Conservation (phyloP, 495 filamentous ascomycete genomes). For the Penicillium nucicola region DNA sequence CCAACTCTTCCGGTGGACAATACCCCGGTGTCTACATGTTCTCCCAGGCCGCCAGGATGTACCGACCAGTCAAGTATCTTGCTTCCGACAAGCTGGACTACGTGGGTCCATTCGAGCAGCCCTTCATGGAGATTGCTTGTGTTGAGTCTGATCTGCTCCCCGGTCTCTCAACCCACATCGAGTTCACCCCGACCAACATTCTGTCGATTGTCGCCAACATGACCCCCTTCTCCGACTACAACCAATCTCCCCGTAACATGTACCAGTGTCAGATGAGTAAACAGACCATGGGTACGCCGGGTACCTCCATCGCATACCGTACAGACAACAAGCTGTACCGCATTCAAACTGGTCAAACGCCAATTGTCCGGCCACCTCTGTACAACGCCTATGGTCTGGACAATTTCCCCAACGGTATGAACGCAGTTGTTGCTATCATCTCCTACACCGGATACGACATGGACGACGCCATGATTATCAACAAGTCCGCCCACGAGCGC, state of each 20-base stretch:
- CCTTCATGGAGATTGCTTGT: conserved; percentile 96
- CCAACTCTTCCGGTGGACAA: conserved; percentile 80
- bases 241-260: conserved; percentile 98
- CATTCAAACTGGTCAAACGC: conserved; percentile 93
- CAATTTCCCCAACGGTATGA: conserved; percentile 98
- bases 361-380: conserved; percentile 84
- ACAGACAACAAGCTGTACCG: conserved; percentile 97
- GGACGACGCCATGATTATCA: conserved; percentile 99
- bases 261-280: conserved; percentile 99
- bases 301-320: conserved; percentile 77
- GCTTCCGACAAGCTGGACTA: conserved; percentile 79
- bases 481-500: conserved; percentile 95
- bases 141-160: conserved; percentile 78
- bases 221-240: conserved; percentile 98
- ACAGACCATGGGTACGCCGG: conserved; percentile 97
- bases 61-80: conserved; percentile 88
- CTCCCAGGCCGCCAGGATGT: conserved; percentile 79
- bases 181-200: conserved; percentile 93
- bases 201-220: conserved; percentile 97
- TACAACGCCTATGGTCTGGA: conserved; percentile 96
- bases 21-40: conserved; percentile 96
- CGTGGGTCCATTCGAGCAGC: conserved; percentile 92
- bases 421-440: conserved; percentile 95
- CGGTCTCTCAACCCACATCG: conserved; percentile 87
- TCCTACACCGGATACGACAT: conserved; percentile 99